Percentiles rank a stretch among this genome's conserved stretches.
phyloP scores from a whole-genome alignment of 1,139 yeast genomes.

The Ashbya aceris region DNA sequence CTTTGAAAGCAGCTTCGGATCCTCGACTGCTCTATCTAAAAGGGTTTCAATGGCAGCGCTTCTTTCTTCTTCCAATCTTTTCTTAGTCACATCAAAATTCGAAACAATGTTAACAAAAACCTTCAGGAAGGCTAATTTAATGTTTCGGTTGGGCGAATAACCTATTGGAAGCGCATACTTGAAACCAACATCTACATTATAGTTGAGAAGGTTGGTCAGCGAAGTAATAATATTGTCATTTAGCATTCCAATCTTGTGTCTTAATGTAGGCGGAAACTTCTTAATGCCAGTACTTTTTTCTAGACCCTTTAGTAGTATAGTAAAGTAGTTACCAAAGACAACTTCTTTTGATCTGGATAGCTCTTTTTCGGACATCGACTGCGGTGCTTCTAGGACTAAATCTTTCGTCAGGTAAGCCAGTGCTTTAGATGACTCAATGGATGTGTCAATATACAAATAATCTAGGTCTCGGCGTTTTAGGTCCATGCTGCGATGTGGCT shows the following conservation, averaged over 20 bases:
- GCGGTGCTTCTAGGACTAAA: conserved; percentile 53
- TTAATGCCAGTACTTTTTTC: conserved; percentile 44
- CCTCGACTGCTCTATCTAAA: conserved; percentile 16
- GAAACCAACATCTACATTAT: conserved; percentile 72
- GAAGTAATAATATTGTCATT: conserved; percentile 61
- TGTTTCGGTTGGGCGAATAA: conserved; percentile 55
- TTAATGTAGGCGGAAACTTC: conserved; percentile 30
- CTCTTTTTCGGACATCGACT: conserved; percentile 50
- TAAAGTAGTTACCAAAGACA: conserved; percentile 64
- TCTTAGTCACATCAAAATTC: conserved; percentile 30
- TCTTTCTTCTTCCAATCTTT: conserved; percentile 27
- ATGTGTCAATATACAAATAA: conserved; percentile 53
- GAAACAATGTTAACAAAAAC: conserved; percentile 64
- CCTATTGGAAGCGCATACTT: conserved; percentile 73
- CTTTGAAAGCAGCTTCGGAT: conserved; percentile 31
- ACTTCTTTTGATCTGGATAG: conserved; percentile 50
- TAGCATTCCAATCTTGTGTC: conserved; percentile 47
- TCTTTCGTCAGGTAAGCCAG: conserved; percentile 46
- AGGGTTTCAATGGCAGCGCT: conserved; percentile 25
- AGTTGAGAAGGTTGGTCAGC: conserved; percentile 57
- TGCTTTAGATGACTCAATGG: conserved; percentile 56
- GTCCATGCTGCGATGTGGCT: conserved; percentile 28
- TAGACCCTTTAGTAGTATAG: conserved; percentile 58
- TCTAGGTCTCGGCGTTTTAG: conserved; percentile 37
- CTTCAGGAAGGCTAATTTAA: conserved; percentile 64